Evolutionary conservation across 441 rosid species (phyloP).

Genomic region (Euphorbia schlechtendalii): DNA sequence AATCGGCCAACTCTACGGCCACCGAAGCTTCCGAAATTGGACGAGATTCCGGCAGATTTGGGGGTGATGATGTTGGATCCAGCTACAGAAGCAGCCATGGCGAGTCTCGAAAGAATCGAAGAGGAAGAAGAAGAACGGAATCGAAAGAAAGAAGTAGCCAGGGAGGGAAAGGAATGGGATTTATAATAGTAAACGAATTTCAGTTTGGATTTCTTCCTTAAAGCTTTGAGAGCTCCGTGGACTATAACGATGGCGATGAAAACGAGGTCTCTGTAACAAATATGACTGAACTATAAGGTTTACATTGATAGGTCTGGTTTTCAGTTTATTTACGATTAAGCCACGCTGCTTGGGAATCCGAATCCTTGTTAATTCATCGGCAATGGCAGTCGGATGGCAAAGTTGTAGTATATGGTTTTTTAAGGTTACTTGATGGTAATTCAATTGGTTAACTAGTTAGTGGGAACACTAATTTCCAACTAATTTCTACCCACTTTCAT

Average conservation of each 20-base stretch:
- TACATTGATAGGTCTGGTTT: not conserved
- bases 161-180: conserved; percentile 6
- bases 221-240: conserved; percentile 36
- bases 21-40: conserved; percentile 17
- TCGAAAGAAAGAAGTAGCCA: conserved; percentile 25
- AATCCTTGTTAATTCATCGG: not conserved
- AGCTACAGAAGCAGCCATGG: conserved; percentile 50
- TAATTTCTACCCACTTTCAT: not conserved
- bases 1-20: conserved; percentile 29
- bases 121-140: conserved; percentile 15
- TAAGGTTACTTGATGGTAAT: not conserved
- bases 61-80: conserved; percentile 42
- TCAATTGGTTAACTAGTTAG: not conserved
- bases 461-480: conserved; percentile 7
- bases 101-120: conserved; percentile 25
- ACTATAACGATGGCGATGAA: conserved; percentile 20
- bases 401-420: not conserved
- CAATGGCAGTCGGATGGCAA: conserved; percentile 2
- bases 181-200: not conserved
- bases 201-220: not conserved
- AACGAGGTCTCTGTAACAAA: conserved; percentile 17
- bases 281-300: not conserved
- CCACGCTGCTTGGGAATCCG: not conserved
- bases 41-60: conserved; percentile 32
- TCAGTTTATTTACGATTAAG: conserved; percentile 21